Base-by-base conservation (phyloP, 257 asterid species). In the Eucommia ulmoides region DNA sequence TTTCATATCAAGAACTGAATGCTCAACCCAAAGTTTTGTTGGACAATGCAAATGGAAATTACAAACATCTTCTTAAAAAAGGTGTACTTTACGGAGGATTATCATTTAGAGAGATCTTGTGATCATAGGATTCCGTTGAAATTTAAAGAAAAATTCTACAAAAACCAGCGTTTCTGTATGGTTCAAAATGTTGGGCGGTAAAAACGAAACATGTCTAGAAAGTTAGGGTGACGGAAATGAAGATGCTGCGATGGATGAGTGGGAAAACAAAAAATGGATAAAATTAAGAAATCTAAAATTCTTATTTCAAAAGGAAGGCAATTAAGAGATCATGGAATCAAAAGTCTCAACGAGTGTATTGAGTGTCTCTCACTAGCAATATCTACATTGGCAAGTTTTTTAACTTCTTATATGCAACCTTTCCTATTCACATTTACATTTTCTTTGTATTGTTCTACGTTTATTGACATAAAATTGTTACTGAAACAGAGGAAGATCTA, bases 281-380 rank as follows among this genome's bases (percentile, higher is more conserved):
- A n/a, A n/a, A n/a, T n/a, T n/a, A n/a, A n/a, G n/a, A 91, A 71
- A 71, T 77, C 86, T 49, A 73, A 76, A 63, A 54, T 71, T 55
- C 94, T 91, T 22, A 66, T 91, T 17, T 78, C 75, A 51, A 91
- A 86, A 75, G 94, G 78, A 57, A 70, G 68, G 67, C 71, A 70
- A 29, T 66, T 81, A 41, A 75, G 93, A 72, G 88, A 73, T 54
- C 60, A 53, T 66, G 88, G 88, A 71, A 41, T 53, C 46, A 73
- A 70, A 62, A 38, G 18, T 33, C 55, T 70, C 23, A 76, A 82
- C 41, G 93, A 83, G 60, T 63, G 92, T 73, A 52, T 75, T 65
- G 73, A 65, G 65, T 77, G 93, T 69, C 74, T 91, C 53, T 77
- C 93, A 23, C 83, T 71, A 51, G 96, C 84, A 49, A 81, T 83